Evolutionary conservation across 2,329 filamentous ascomycete species (phyloP).

Genomic region (Fusarium sp.): DNA sequence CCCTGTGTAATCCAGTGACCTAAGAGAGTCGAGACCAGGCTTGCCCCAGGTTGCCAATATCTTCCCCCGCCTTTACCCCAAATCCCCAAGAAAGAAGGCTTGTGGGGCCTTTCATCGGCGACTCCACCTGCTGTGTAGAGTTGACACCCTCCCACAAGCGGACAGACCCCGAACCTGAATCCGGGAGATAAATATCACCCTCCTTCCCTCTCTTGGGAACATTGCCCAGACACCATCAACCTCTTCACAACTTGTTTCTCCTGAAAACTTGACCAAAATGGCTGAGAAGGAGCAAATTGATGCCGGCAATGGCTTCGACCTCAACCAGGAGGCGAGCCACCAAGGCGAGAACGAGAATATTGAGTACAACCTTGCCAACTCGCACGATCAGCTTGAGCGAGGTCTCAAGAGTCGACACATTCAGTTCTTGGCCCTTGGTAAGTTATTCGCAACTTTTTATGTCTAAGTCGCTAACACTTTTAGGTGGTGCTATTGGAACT

Average conservation of each 20-base stretch:
- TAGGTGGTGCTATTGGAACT: conserved; percentile 69
- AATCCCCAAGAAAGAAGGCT: conserved; percentile 1
- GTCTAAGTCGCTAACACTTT: neutral
- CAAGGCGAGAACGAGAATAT: conserved; percentile 39
- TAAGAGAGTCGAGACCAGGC: conserved; percentile 7
- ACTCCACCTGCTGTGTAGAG: neutral
- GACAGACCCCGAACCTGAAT: conserved; percentile 4
- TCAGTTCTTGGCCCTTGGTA: conserved; percentile 61
- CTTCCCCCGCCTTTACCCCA: conserved; percentile 33
- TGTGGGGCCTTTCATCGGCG: conserved; percentile 1
- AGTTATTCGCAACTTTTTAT: neutral
- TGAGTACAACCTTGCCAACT: conserved; percentile 52
- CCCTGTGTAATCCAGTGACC: neutral
- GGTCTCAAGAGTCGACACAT: conserved; percentile 71
- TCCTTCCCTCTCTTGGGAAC: neutral
- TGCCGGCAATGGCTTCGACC: conserved; percentile 37
- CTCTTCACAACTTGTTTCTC: neutral
- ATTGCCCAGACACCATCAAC: neutral
- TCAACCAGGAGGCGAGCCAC: conserved; percentile 42
- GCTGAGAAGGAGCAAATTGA: conserved; percentile 34
- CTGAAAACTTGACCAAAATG: conserved; percentile 9
- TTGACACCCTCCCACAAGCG: neutral
- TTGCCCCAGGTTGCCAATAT: conserved; percentile 18
- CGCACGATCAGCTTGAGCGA: conserved; percentile 62
- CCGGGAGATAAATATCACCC: conserved; percentile 26